These are phyloP conservation scores for Ophiostoma triangulosporum DNA, from an alignment of 2,329 filamentous ascomycete species.

Conservation along the genomic window DNA sequence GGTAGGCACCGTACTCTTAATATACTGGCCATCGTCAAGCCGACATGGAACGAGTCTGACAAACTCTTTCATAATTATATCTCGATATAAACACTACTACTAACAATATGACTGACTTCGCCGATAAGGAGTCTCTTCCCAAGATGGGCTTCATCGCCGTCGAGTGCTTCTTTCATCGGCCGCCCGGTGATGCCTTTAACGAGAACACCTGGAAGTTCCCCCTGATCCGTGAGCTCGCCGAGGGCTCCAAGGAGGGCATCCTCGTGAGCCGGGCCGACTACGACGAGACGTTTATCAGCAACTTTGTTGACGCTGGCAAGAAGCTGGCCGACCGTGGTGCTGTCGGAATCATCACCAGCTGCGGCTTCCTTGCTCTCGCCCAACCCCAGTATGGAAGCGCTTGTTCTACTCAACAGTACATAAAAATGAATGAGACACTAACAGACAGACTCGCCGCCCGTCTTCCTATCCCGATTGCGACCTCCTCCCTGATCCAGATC, in stretches of 20 bases:
- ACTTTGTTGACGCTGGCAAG: neutral
- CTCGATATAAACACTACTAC: too few relatives aligned
- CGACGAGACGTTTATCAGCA: neutral
- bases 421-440: neutral
- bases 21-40: too few relatives aligned
- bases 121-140: neutral
- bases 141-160: constrained; percentile 1
- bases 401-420: neutral
- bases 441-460: neutral
- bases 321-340: neutral
- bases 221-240: neutral
- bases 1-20: too few relatives aligned
- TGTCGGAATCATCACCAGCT: neutral
- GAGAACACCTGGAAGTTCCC: neutral
- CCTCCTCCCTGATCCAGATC: constrained; percentile 6
- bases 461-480: constrained; percentile 6
- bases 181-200: neutral
- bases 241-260: neutral
- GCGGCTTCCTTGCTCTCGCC: neutral
- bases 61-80: too few relatives aligned
- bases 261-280: neutral
- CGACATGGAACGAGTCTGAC: too few relatives aligned
- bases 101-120: neutral
- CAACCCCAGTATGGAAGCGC: neutral
- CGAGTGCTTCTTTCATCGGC: neutral